A percentile compares a stretch with the other conserved stretches of the same genome.
phyloP scores from a whole-genome alignment of 768 basidiomycete species.

The Cystobasidium onofrii region DNA sequence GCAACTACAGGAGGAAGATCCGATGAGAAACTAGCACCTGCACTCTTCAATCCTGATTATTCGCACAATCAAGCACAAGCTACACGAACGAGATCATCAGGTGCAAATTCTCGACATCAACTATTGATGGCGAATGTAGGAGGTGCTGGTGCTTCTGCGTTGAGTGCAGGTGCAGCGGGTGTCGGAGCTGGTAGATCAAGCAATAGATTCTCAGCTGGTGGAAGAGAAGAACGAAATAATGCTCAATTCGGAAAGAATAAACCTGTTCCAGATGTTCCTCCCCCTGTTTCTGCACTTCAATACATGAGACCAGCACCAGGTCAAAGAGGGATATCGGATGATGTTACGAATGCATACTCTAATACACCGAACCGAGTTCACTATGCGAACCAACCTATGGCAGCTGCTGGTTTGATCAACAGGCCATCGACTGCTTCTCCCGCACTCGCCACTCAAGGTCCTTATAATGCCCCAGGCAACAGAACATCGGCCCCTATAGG shows the following conservation, averaged over 20 bases:
- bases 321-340: not conserved
- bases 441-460: not conserved
- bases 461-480: not conserved
- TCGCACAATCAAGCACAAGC: not conserved
- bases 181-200: not conserved
- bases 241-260: not conserved
- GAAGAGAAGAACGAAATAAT: not conserved
- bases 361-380: not conserved
- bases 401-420: not conserved
- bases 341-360: not conserved
- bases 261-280: slow-evolving; percentile 1
- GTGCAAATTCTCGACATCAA: not conserved
- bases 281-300: slow-evolving; percentile 14
- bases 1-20: slow-evolving; percentile 7
- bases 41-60: not conserved
- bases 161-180: not conserved
- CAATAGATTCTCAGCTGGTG: not conserved
- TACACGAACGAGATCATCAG: not conserved
- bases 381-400: not conserved
- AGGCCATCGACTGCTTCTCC: not conserved
- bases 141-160: not conserved
- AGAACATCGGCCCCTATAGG: not conserved
- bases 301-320: not conserved
- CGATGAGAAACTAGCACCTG: not conserved
- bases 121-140: not conserved